Evolutionary conservation across 306 rosid genomes (phyloP), one percentile per base, ranked within the genome.

Genomic region (Trifolium dubium): DNA sequence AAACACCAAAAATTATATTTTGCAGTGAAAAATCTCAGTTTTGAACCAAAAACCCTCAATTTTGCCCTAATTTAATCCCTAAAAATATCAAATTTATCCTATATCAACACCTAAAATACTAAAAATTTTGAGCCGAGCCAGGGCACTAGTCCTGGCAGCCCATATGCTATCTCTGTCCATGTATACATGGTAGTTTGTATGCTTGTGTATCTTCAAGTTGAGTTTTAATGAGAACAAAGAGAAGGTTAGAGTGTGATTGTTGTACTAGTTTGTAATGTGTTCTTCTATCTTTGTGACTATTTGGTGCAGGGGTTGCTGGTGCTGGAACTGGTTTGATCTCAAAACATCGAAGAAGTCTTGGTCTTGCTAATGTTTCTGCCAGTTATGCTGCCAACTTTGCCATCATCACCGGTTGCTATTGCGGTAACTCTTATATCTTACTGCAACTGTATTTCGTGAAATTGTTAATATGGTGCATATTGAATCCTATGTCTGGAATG

Each of bases 291-390:
- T 58, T 69, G 43, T 39, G 77, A 62, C 29, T 62, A 5, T 70
- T 54, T 78, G 72, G 37, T 41, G 75, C 88, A 88, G 98, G 96
- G 67, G 43, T 89, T 85, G 72, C 83, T 63, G 98, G 98, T 68
- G 91, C 89, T 75, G 98, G 96, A 88, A 77, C 76, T 73, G 98
- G 97, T 17, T 73, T 88, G 70, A 32, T 87, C 10, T 91, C 98
- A 29, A 89, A 88, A 85, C 89, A 94, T 83, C 82, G 96, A 30
- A 89, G 80, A 81, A 76, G 77, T 31, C 90, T 85, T 10, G 96
- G 98, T 37, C 88, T 88, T 51, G 84, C 89, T 6, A 80, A 79
- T 10, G 84, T 83, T 71, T 79, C 81, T 54, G 85, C 90, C n/a
- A 88, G 85, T 65, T 92, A 92, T 69, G 96, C 99, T 17, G 64